Conservation (phyloP, 202 grass and related monocot species). For the Zoysia matrella region DNA sequence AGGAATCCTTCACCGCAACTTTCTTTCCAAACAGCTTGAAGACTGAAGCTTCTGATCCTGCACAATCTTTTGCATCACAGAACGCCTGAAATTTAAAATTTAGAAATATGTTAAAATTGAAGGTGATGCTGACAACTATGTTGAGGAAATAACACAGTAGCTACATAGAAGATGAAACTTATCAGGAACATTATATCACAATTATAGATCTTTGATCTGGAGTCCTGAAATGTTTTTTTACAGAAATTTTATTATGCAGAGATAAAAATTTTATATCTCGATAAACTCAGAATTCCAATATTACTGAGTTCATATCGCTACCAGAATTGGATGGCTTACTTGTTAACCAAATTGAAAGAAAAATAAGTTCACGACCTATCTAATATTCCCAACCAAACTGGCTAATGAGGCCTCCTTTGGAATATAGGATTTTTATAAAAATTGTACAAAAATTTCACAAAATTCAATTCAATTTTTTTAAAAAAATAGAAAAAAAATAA, state of each 20-base stretch:
- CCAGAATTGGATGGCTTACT: not conserved
- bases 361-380: too few species aligned
- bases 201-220: not conserved
- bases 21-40: conserved; percentile 81
- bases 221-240: not conserved
- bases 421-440: too few species aligned
- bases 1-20: conserved; percentile 48
- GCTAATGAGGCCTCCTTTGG: too few species aligned
- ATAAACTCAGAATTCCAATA: too few species aligned
- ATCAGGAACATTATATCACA: not conserved
- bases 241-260: too few species aligned
- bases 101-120: not conserved
- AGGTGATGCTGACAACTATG: not conserved
- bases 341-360: conserved; percentile 9
- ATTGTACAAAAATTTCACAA: too few species aligned
- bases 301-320: too few species aligned
- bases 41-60: conserved; percentile 49
- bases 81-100: conserved; percentile 53
- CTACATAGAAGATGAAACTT: not conserved
- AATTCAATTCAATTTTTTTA: too few species aligned
- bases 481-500: too few species aligned
- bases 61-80: conserved; percentile 39
- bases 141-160: not conserved
- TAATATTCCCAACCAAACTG: too few species aligned
- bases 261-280: too few species aligned